Base-by-base conservation (phyloP, 305 asterid genomes). In the Vinca major region DNA sequence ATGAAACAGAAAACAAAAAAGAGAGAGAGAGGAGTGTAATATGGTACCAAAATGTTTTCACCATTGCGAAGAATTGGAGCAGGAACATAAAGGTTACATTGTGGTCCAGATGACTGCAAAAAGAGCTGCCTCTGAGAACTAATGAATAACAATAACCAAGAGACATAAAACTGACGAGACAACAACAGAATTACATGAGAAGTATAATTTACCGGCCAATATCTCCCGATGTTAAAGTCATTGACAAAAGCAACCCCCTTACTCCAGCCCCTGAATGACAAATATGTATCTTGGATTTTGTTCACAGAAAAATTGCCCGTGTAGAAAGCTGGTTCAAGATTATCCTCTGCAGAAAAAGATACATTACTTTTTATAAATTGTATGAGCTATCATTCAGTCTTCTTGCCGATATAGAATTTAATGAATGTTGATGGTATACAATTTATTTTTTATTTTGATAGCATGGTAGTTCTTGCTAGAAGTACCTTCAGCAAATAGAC, bases 221-320 rank as follows among this genome's bases (percentile, higher is more conserved):
- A 92, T 43, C 98, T 85, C 43, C 98, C 98, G 12, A 92, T 62
- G 72, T 86, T 90, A 60, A 82, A 78, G 13, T 76, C 89, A 62
- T 92, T 92, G 44, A 92, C 82, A 69, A 88, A 86, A 26, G 90
- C 92, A 75, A 90, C 70, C 70, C 98, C 98, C 79, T 88, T 92
- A 44, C 91, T 82, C 98, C 98, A 92, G 75, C 91, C 97, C 72
- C 74, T 75, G 71, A 92, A 85, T 10, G 98, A 92, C 56, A 92
- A 57, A 74, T 80, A 92, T 12, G 98, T 90, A 80, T 92, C 98
- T 48, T 80, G 53, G 14, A 83, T 79, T 77, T 75, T 75, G 74
- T 82, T 82, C 21, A 92, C 78, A 50, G 73, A 63, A 79, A 92
- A 85, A 71, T 75, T 77, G 69, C 93, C 95, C 13, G 75, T n/a